phyloP scores from a whole-genome alignment of 495 filamentous ascomycete species.

The Neurospora sp. region DNA sequence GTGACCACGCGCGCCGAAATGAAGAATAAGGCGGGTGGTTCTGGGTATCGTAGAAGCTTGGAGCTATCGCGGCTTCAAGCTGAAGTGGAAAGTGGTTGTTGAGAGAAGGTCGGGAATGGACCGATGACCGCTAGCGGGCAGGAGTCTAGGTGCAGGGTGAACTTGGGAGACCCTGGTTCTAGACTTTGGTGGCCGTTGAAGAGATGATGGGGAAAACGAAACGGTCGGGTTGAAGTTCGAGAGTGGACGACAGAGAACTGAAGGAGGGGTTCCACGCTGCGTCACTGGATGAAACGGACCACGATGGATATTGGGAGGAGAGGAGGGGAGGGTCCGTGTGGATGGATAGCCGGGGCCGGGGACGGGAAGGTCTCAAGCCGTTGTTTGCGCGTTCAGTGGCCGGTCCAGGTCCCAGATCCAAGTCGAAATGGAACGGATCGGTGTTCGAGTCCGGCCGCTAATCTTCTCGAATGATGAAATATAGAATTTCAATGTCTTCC shows the following conservation, averaged over 20 bases:
- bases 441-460: not conserved
- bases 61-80: not conserved
- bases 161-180: not conserved
- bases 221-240: not conserved
- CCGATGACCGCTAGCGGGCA: not conserved
- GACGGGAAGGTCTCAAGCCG: not conserved
- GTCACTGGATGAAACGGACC: not conserved
- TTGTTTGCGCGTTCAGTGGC: not conserved
- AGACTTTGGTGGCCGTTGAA: not conserved
- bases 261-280: not conserved
- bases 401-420: not conserved
- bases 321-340: not conserved
- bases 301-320: not conserved
- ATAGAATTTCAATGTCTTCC: not conserved
- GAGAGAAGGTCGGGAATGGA: not conserved
- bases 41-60: not conserved
- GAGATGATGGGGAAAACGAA: not conserved
- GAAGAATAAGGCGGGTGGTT: not conserved
- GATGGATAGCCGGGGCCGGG: not conserved
- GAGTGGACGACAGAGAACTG: not conserved
- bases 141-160: not conserved
- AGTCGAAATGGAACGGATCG: not conserved
- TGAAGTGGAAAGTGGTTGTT: not conserved
- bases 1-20: not conserved
- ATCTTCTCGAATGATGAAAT: not conserved